A percentile compares a stretch with the other conserved stretches of the same genome.
Conservation (phyloP, 2,329 filamentous ascomycete genomes). For the Penicillium sclerotigenum region DNA sequence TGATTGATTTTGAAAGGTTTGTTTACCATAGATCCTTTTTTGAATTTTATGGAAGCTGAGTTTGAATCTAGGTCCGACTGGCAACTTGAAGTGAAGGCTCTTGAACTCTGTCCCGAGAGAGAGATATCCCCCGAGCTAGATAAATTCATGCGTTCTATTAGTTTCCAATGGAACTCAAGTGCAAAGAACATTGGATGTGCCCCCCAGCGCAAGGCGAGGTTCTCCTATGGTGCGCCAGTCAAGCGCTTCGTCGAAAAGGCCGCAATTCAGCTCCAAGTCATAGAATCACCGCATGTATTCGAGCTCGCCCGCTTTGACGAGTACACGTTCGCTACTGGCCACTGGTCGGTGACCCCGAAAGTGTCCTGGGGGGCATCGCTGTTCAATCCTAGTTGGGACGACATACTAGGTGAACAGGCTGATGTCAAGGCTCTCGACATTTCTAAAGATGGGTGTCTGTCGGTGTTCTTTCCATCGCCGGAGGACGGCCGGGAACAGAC, state of each 20-base stretch:
- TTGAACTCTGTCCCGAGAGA: constrained; percentile 34
- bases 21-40: constrained; percentile 1
- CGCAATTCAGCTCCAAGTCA: constrained; percentile 39
- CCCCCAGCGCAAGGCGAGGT: constrained; percentile 31
- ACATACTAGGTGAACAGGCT: constrained; percentile 28
- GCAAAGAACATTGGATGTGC: constrained; percentile 23
- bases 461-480: neutral
- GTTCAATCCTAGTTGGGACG: constrained; percentile 43
- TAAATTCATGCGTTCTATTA: neutral
- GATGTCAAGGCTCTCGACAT: neutral
- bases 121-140: constrained; percentile 10
- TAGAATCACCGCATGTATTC: constrained; percentile 41
- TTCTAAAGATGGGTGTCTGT: neutral
- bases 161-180: constrained; percentile 2
- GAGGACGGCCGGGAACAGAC: neutral
- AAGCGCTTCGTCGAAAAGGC: constrained; percentile 40
- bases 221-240: constrained; percentile 27
- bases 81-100: constrained; percentile 41
- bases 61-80: constrained; percentile 36
- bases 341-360: constrained; percentile 14
- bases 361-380: constrained; percentile 39
- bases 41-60: neutral
- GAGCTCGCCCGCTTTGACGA: constrained; percentile 45
- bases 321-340: constrained; percentile 16
- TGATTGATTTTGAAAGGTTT: constrained; percentile 40